Conservation (phyloP, 2,329 filamentous ascomycete genomes). For the Tolypocladium ophioglossoides region DNA sequence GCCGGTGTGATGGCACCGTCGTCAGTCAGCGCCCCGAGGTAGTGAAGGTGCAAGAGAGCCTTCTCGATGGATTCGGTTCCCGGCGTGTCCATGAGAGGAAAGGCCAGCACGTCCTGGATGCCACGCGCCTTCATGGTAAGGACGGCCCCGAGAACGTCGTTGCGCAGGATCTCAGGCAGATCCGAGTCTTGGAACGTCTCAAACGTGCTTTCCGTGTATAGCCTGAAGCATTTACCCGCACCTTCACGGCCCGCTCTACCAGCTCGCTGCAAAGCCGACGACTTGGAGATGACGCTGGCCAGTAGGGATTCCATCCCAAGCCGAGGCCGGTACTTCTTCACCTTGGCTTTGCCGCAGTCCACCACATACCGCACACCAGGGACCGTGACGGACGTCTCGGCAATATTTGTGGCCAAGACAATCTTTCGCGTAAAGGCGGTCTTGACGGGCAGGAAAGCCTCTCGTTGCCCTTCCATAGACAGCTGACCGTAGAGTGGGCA, state of each 20-base stretch:
- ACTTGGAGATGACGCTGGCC: constrained; percentile 83
- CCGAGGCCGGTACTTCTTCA: constrained; percentile 78
- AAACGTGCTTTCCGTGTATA: constrained; percentile 79
- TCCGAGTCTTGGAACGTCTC: constrained; percentile 60
- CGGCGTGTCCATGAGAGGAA: constrained; percentile 78
- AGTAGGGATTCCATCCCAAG: constrained; percentile 86
- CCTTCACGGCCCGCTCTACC: constrained; percentile 91
- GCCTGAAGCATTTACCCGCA: constrained; percentile 75
- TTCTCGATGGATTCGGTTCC: constrained; percentile 69
- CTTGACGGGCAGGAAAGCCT: constrained; percentile 68
- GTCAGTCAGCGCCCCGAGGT: constrained; percentile 65
- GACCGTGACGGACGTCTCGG: constrained; percentile 96
- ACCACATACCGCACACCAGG: constrained; percentile 86
- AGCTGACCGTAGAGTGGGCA: constrained; percentile 85
- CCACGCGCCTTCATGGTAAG: constrained; percentile 91
- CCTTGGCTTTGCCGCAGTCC: constrained; percentile 87
- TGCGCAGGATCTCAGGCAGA: constrained; percentile 80
- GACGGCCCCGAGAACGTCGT: constrained; percentile 76
- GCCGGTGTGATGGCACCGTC: constrained; percentile 61
- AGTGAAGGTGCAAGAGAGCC: constrained; percentile 68
- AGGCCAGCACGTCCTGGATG: constrained; percentile 68
- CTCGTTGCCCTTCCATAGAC: constrained; percentile 75
- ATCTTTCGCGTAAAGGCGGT: constrained; percentile 72
- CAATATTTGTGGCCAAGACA: constrained; percentile 91
- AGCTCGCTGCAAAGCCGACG: constrained; percentile 81